Evolutionary conservation across 2,329 filamentous ascomycete genomes (phyloP).

Genomic region (Incumbomyces delicatus): DNA sequence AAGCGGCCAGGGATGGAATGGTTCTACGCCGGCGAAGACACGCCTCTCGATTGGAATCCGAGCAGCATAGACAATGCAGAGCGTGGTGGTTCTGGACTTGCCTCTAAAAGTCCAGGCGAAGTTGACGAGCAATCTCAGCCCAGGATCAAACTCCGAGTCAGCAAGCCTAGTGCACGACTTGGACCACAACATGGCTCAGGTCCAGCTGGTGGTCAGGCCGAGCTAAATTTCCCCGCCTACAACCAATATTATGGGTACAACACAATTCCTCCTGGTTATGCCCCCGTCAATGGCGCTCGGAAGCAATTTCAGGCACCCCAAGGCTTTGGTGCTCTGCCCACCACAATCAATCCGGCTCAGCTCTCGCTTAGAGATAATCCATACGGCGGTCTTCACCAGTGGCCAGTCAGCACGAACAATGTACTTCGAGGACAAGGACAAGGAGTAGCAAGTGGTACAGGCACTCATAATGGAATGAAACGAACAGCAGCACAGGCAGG

Average conservation of each 20-base stretch:
- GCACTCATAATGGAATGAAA: neutral
- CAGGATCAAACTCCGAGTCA: neutral
- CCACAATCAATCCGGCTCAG: neutral
- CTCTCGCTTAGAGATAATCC: neutral
- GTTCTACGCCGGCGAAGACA: slow-evolving; percentile 13
- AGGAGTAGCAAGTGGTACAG: neutral
- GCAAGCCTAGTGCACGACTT: too few species aligned
- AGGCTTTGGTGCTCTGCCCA: neutral
- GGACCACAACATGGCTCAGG: too few species aligned
- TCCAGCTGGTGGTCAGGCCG: neutral
- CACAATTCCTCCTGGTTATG: neutral
- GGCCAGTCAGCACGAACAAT: too few species aligned
- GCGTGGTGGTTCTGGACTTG: neutral
- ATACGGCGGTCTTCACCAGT: neutral
- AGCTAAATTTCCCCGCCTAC: neutral
- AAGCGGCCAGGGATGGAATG: slow-evolving; percentile 10
- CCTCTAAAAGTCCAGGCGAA: too few species aligned
- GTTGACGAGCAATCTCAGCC: neutral
- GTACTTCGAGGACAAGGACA: neutral
- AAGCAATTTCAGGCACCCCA: neutral
- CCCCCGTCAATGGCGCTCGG: neutral
- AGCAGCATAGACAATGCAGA: too few species aligned
- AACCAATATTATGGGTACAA: neutral
- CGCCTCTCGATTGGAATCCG: neutral
- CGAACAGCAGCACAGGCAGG: too few species aligned